Evolutionary conservation across 163 green algal species (phyloP).

Genomic region (Scenedesmus sp.): DNA sequence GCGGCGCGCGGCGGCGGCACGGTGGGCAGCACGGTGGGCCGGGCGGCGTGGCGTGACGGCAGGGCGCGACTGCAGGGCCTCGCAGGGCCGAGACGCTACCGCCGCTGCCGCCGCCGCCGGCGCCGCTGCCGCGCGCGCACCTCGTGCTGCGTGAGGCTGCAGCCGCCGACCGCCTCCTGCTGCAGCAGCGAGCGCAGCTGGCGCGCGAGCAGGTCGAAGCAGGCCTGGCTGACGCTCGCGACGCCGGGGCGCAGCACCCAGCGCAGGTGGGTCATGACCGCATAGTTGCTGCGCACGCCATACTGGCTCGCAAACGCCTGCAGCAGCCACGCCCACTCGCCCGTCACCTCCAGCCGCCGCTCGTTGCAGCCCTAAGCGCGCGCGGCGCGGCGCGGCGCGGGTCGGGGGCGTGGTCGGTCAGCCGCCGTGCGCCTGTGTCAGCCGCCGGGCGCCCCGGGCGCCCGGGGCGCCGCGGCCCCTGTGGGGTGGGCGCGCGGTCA

Average conservation of each 20-base stretch:
- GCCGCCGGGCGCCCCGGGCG: too few species aligned
- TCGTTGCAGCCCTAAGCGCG: conserved; percentile 60
- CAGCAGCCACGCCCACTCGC: conserved; percentile 81
- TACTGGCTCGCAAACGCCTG: conserved; percentile 64
- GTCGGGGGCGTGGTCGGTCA: too few species aligned
- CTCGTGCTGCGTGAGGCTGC: conserved; percentile 60
- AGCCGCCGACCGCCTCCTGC: conserved; percentile 49
- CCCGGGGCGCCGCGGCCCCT: too few species aligned
- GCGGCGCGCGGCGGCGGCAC: neutral
- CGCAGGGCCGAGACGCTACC: neutral
- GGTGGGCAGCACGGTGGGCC: neutral
- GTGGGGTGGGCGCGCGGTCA: too few species aligned
- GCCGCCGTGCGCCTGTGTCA: too few species aligned
- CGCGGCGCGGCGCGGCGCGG: too few species aligned
- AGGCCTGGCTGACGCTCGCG: conserved; percentile 65
- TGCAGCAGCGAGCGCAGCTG: conserved; percentile 69
- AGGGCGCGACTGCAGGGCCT: neutral
- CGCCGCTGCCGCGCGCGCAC: conserved; percentile 19
- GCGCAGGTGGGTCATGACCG: conserved; percentile 69
- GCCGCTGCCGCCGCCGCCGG: neutral
- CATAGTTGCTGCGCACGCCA: conserved; percentile 71
- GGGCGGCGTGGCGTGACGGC: neutral
- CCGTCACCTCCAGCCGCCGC: conserved; percentile 58
- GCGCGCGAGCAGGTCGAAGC: conserved; percentile 67
- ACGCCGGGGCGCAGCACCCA: conserved; percentile 63